These are phyloP conservation scores for Acacia confusa DNA, from an alignment of 306 rosid genomes.

Conservation along the genomic window DNA sequence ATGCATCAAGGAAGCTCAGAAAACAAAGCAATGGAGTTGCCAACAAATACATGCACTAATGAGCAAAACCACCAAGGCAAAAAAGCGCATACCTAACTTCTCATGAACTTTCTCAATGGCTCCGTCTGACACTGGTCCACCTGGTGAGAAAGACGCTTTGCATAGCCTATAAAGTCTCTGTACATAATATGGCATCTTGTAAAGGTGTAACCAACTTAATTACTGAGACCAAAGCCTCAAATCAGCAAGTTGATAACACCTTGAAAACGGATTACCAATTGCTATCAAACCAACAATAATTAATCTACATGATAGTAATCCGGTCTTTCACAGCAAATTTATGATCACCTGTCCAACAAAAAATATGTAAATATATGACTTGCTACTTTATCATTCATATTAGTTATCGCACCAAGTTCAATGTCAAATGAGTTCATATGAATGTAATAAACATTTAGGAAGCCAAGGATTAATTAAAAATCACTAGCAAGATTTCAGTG, in stretches of 20 bases:
- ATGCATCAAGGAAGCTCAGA: not conserved
- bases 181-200: constrained; percentile 88
- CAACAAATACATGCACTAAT: not conserved
- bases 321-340: constrained; percentile 39
- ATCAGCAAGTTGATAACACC: constrained; percentile 65
- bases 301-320: constrained; percentile 54
- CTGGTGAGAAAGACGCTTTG: constrained; percentile 59
- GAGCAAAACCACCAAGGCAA: constrained; percentile 14
- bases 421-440: not conserved
- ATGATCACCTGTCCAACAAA: constrained; percentile 44
- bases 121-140: constrained; percentile 86
- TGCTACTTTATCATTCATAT: constrained; percentile 25
- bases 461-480: not conserved
- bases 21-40: not conserved
- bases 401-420: constrained; percentile 18
- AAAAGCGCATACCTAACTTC: constrained; percentile 64
- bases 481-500: not conserved
- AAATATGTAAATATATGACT: constrained; percentile 20
- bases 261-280: constrained; percentile 34
- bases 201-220: constrained; percentile 70
- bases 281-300: constrained; percentile 48
- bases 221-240: constrained; percentile 51
- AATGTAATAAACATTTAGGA: not conserved
- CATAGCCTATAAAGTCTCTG: constrained; percentile 90
- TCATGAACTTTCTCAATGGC: constrained; percentile 73